Evolutionary conservation across 176 grass and related monocot genomes (phyloP), one percentile per base, ranked within the genome.

Genomic region (Ensete glaucum): DNA sequence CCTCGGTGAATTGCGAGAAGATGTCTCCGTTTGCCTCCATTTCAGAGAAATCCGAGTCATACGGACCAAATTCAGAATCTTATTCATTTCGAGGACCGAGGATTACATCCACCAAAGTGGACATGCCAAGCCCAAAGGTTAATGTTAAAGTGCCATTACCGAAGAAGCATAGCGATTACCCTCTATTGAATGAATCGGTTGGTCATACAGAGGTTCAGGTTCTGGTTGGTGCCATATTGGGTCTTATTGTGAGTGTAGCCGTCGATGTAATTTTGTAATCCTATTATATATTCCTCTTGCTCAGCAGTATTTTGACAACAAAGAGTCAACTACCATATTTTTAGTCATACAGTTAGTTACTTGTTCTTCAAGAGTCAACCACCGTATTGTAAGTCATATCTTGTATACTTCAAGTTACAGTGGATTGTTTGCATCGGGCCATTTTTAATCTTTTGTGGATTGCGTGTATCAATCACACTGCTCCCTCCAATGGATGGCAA

Each of bases 201-300:
- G 95, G 95, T 11, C 95, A 98, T 78, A 98, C 90, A 53, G 85
- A 81, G 59, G 49, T 87, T 60, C 84, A 98, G 72, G 95, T 98
- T 64, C 54, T 84, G 1, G 88, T 62, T 25, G 95, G 95, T 20
- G 90, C 90, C 72, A 52, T 98, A 58, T 68, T 98, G 77, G 90
- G 95, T 56, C 86, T 99, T 76, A 20, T 79, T 79, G 77, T 87
- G 71, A 91, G 90, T 70, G 77, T 91, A 73, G 77, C 79, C 8
- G 73, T 85, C 27, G 83, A 91, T 69, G 62, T 77, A 24, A 64
- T 66, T 81, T 75, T 91, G 63, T 99, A 83, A 86, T 19, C 57
- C 57, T 60, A 60, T 60, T 60, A 8, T 59, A 19, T 59, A 59
- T 59, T 59, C 19, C 14, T 59, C 4, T 25, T 25, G 24, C 11